Base-by-base conservation (phyloP, 139 green algal genomes). In the Pycnococcus provasolii region DNA sequence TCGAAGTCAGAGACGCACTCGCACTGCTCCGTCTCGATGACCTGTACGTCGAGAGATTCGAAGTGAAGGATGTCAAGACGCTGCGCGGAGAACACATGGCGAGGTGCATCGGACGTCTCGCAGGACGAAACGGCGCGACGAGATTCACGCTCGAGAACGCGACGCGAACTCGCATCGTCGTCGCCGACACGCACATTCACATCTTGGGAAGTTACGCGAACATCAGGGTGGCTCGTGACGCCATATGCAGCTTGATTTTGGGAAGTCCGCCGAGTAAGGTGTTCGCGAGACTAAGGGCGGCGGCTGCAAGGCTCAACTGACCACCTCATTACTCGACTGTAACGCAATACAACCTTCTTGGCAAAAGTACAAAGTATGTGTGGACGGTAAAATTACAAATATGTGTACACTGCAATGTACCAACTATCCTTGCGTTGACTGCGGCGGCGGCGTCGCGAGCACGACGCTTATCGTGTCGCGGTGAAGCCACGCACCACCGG, bases 101-200 rank as follows among this genome's bases (percentile, higher is more conserved):
- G 1, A 77, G 94, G 2, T 87, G 83, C 57, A 98, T 99, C 51
- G 94, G 91, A 6, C 53, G 65, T 42, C 39, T 71, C 4, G 53
- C 65, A 41, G 94, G 94, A 45, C 97, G 97, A 81, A 83, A 78
- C 58, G 93, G 93, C 64, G 98, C 96, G 85, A 98, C 94, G 43
- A 96, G 96, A 74, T 99, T 96, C 81, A 96, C 93, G 2, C 95
- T 99, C 44, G 93, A 99, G 80, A 99, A 99, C 70, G 82, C 91
- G 2, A 97, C 93, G 13, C 83, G 85, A 42, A 98, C 93, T 26
- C 82, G 93, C 41, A 91, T 99, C 55, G 94, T 98, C 58, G 74
- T 99, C 61, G 93, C 93, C 1, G 93, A 99, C 79, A 95, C 85
- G 11, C 81, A 86, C 58, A 96, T 99, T 57, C 89, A 96, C 78